A percentile compares a stretch with the other conserved stretches of the same genome.
phyloP scores from a whole-genome alignment of 2,329 filamentous ascomycete species.

The Fusarium continuum region DNA sequence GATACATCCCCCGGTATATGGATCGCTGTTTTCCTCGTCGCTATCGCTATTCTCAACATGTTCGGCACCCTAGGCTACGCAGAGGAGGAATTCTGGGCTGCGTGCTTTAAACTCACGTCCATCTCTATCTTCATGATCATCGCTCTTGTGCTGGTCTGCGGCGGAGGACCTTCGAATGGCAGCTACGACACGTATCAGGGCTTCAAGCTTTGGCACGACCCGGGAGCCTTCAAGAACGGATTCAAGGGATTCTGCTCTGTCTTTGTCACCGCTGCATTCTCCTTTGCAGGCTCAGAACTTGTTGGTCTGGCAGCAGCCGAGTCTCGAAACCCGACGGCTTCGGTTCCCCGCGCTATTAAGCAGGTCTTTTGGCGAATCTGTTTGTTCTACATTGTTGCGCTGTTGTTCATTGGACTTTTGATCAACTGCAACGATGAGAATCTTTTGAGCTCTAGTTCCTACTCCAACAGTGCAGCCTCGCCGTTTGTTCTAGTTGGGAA shows the following conservation, averaged over 20 bases:
- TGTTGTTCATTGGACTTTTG: slow-evolving; percentile 58
- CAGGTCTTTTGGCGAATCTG: slow-evolving; percentile 69
- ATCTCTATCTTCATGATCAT: slow-evolving; percentile 70
- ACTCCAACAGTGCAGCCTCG: slow-evolving; percentile 45
- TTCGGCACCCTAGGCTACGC: slow-evolving; percentile 64
- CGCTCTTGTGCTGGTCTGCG: slow-evolving; percentile 65
- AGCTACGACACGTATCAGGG: slow-evolving; percentile 56
- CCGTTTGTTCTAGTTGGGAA: slow-evolving; percentile 62
- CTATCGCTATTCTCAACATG: slow-evolving; percentile 62
- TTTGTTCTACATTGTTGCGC: slow-evolving; percentile 60
- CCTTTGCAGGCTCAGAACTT: slow-evolving; percentile 74
- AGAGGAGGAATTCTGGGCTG: slow-evolving; percentile 66
- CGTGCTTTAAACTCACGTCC: slow-evolving; percentile 64
- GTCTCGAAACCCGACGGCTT: slow-evolving; percentile 71
- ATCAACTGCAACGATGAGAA: slow-evolving; percentile 53
- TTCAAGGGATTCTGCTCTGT: slow-evolving; percentile 76
- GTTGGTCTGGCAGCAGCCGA: slow-evolving; percentile 77
- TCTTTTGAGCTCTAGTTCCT: slow-evolving; percentile 49
- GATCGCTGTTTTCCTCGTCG: slow-evolving; percentile 55
- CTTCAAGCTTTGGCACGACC: slow-evolving; percentile 47
- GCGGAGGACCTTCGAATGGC: slow-evolving; percentile 62
- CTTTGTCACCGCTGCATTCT: slow-evolving; percentile 75
- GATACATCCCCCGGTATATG: slow-evolving; percentile 54
- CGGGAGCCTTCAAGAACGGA: slow-evolving; percentile 71
- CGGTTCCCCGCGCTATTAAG: slow-evolving; percentile 82